These are phyloP conservation scores for Saccharomycopsis sp. DNA, from an alignment of 805 yeast genomes.

Conservation along the genomic window DNA sequence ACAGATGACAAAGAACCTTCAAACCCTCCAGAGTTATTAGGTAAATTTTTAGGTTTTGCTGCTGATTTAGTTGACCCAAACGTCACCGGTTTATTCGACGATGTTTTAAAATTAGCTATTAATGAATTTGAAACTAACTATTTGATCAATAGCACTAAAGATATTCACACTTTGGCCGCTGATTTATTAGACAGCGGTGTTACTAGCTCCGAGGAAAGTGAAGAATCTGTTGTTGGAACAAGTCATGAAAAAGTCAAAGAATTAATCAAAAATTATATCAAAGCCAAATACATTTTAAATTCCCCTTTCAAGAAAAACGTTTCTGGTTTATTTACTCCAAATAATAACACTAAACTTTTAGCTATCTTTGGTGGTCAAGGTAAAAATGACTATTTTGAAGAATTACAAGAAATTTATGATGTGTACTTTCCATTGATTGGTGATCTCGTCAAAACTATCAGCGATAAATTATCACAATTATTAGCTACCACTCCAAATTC, in stretches of 20 bases:
- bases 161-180: conserved; percentile 85
- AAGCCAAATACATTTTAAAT: conserved; percentile 40
- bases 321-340: conserved; percentile 50
- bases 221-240: conserved; percentile 50
- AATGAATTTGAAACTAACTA: conserved; percentile 79
- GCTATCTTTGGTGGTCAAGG: conserved; percentile 99
- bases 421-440: conserved; percentile 66
- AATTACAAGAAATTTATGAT: conserved; percentile 74
- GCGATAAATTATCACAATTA: conserved; percentile 54
- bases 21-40: conserved; percentile 75
- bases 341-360: conserved; percentile 48
- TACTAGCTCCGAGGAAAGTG: no score
- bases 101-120: conserved; percentile 59
- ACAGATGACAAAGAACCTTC: conserved; percentile 85
- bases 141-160: conserved; percentile 48
- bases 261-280: conserved; percentile 71
- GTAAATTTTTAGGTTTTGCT: conserved; percentile 71
- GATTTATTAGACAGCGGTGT: no score
- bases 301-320: conserved; percentile 39
- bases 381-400: conserved; percentile 96
- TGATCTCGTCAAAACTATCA: conserved; percentile 62
- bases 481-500: conserved; percentile 66
- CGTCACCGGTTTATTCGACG: conserved; percentile 47
- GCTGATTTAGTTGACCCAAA: conserved; percentile 36
- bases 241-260: conserved; percentile 59